Percentiles rank a stretch among this genome's conserved stretches.
Conservation (phyloP, 106 monocot genomes). For the Apostasia shenzhenica region DNA sequence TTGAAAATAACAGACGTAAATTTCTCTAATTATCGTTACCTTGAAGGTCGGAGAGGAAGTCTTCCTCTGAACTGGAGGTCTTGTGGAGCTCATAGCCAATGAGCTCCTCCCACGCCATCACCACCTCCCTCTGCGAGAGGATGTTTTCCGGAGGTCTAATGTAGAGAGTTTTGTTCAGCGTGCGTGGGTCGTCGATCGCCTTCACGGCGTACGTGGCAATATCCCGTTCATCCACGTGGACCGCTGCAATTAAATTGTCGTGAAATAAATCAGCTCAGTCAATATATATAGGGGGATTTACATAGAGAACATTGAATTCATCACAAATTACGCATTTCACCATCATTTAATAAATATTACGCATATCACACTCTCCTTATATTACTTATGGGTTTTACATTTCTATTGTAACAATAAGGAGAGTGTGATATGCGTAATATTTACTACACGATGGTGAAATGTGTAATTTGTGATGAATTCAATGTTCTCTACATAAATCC, state of each 20-base stretch:
- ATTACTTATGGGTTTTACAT: too few species aligned
- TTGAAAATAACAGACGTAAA: too few species aligned
- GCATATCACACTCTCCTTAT: too few species aligned
- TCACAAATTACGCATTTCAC: too few species aligned
- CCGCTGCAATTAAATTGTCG: constrained; percentile 1
- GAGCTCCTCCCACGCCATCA: constrained; percentile 31
- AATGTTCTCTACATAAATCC: too few species aligned
- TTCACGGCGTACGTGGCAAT: constrained; percentile 40
- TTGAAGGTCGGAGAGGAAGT: constrained; percentile 28
- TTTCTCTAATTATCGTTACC: constrained; percentile 3
- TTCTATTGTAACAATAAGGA: too few species aligned
- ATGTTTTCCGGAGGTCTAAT: constrained; percentile 32
- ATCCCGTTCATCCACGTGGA: constrained; percentile 42
- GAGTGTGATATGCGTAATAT: too few species aligned
- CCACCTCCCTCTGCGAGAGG: constrained; percentile 35
- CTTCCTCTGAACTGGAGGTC: constrained; percentile 27
- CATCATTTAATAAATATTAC: too few species aligned
- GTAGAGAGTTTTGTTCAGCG: constrained; percentile 31
- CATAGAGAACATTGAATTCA: too few species aligned
- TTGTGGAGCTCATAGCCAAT: constrained; percentile 28
- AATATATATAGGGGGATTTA: too few species aligned
- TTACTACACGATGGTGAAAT: too few species aligned
- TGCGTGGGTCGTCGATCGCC: constrained; percentile 26
- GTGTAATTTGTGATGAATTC: too few species aligned
- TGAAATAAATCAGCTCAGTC: not conserved